Percentiles rank a stretch among this genome's conserved stretches.
Evolutionary conservation across 2,329 filamentous ascomycete species (phyloP).

Genomic region (Paecilomyces sp.): DNA sequence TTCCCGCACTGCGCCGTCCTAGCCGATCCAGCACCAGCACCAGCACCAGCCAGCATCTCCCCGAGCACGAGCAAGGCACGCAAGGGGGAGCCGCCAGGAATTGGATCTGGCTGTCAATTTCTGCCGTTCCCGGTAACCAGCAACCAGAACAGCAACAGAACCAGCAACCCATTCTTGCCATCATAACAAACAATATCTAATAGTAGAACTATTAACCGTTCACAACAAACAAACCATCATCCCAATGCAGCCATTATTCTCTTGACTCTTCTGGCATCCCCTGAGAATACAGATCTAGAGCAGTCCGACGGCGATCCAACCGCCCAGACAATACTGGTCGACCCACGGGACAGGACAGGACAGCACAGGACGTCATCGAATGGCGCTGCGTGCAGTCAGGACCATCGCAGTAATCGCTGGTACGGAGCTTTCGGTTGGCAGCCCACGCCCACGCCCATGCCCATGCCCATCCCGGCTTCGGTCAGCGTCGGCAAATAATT

Average conservation of each 20-base stretch:
- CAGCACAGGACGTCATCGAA: not conserved
- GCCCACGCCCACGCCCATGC: no score
- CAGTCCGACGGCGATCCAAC: no score
- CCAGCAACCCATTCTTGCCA: not conserved
- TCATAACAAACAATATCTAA: not conserved
- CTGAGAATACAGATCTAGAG: no score
- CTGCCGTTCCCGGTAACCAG: not conserved
- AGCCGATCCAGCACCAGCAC: not conserved
- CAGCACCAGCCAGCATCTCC: no score
- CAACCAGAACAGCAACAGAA: not conserved
- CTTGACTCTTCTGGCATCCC: no score
- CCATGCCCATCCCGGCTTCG: not conserved
- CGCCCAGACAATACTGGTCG: not conserved
- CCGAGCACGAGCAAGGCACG: not conserved
- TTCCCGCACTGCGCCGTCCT: not conserved
- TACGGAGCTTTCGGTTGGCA: no score
- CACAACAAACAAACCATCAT: no score
- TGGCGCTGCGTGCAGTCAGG: not conserved
- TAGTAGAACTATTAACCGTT: no score
- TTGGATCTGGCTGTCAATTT: no score
- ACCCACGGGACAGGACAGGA: no score
- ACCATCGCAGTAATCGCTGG: no score
- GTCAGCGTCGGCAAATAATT: not conserved
- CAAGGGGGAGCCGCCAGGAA: not conserved
- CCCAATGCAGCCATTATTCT: no score